Percentiles rank a stretch among this genome's conserved stretches.
Conservation (phyloP, 257 asterid species). For the Cinchona pubescens region DNA sequence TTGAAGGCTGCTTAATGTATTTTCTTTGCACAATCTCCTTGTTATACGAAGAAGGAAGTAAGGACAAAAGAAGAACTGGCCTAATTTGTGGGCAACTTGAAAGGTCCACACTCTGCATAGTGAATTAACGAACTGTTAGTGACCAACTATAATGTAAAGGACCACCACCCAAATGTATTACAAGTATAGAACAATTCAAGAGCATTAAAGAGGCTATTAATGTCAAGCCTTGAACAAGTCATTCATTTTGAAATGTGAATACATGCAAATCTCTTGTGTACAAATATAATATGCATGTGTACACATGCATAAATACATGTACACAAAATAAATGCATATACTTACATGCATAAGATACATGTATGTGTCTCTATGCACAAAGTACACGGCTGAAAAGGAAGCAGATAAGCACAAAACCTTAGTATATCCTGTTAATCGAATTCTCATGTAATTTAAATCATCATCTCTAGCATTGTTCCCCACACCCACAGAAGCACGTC, state of each 20-base stretch:
- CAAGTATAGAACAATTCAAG: not conserved
- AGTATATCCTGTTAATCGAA: slow-evolving; percentile 65
- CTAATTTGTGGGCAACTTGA: slow-evolving; percentile 76
- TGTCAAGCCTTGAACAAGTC: not conserved
- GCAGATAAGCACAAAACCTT: slow-evolving; percentile 48
- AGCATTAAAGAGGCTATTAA: not conserved
- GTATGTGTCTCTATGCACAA: not conserved
- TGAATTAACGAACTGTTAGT: slow-evolving; percentile 22
- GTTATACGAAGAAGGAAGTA: slow-evolving; percentile 42
- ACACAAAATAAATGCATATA: not conserved
- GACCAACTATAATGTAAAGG: not conserved
- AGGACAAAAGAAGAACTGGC: slow-evolving; percentile 49
- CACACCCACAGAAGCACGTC: slow-evolving; percentile 31
- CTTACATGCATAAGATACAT: not conserved
- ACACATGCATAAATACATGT: not conserved
- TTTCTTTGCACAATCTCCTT: slow-evolving; percentile 36
- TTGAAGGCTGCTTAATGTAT: slow-evolving; percentile 34
- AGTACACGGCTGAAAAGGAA: not conserved
- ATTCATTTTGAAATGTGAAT: not conserved
- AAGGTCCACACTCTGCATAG: slow-evolving; percentile 69
- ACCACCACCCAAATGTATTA: not conserved
- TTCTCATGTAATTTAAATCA: slow-evolving; percentile 40
- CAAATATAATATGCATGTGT: not conserved
- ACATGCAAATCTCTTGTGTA: not conserved
- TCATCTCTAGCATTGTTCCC: slow-evolving; percentile 29